Percentiles rank a stretch among this genome's conserved stretches.
Conservation (phyloP, 2,329 filamentous ascomycete genomes). For the Helicocarpus griseus region DNA sequence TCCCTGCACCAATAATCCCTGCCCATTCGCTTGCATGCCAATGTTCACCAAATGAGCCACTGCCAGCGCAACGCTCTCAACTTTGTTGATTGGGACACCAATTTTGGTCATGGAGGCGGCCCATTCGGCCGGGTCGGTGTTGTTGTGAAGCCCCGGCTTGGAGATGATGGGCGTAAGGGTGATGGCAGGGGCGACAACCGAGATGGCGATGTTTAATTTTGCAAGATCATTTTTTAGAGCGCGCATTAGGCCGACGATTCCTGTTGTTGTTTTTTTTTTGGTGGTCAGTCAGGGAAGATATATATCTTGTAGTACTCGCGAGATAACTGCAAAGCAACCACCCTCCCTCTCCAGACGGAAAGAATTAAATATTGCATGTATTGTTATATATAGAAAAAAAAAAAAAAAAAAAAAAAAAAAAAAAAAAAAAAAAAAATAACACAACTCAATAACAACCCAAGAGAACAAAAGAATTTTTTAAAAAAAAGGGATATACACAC, state of each 20-base stretch:
- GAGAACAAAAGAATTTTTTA: neutral
- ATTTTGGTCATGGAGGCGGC: conserved; percentile 33
- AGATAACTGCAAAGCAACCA: no score
- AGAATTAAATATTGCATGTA: no score
- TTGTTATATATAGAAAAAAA: neutral
- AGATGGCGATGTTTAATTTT: conserved; percentile 36
- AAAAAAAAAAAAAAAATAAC: neutral
- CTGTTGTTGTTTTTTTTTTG: conserved; percentile 10
- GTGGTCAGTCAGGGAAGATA: no score
- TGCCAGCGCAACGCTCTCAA: conserved; percentile 34
- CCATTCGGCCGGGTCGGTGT: conserved; percentile 29
- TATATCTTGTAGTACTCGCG: no score
- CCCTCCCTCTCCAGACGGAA: no score
- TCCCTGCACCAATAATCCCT: conserved; percentile 38
- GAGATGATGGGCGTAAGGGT: conserved; percentile 38
- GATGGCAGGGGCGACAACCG: conserved; percentile 41
- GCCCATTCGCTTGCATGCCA: conserved; percentile 36
- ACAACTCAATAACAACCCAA: no score
- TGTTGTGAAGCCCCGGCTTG: conserved; percentile 18
- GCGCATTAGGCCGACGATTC: conserved; percentile 41
- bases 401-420: neutral
- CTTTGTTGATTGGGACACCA: conserved; percentile 40
- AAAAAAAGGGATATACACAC: conserved; percentile 15
- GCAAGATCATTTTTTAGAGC: conserved; percentile 41
- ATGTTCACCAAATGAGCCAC: conserved; percentile 38